Conservation (phyloP, 2,329 filamentous ascomycete species). For the Chaetomiaceae sp. region DNA sequence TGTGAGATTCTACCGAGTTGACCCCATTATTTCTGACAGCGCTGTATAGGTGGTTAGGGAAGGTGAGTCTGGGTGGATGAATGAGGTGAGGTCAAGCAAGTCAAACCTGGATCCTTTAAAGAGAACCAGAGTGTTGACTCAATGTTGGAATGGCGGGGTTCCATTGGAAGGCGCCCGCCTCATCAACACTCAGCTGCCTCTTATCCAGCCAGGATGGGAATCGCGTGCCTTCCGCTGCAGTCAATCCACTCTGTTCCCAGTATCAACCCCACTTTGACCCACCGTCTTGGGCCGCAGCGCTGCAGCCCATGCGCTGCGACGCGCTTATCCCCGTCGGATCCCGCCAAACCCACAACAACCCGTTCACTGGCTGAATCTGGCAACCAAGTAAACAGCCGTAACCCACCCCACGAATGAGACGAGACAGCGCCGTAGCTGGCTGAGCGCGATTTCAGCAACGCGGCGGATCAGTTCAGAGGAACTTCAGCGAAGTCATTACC, state of each 20-base stretch:
- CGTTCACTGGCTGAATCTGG: slow-evolving; percentile 13
- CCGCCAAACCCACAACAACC: slow-evolving; percentile 11
- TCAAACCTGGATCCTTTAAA: neutral
- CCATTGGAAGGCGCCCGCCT: neutral
- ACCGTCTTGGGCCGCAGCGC: neutral
- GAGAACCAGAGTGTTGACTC: slow-evolving; percentile 4
- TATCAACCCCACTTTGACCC: too few species aligned
- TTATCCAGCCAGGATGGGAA: neutral
- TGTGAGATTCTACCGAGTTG: slow-evolving; percentile 43
- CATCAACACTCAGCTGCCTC: neutral
- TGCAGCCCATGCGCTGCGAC: neutral
- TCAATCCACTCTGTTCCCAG: too few species aligned
- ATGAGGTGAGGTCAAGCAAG: neutral
- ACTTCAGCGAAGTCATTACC: neutral
- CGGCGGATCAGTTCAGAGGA: neutral
- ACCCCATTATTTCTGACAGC: slow-evolving; percentile 35
- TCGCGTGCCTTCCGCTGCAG: too few species aligned
- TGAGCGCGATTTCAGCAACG: neutral
- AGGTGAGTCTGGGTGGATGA: neutral
- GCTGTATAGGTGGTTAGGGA: neutral
- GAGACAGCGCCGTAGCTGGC: neutral
- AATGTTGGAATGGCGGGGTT: slow-evolving; percentile 2
- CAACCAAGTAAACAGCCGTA: slow-evolving; percentile 19
- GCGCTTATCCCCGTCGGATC: neutral
- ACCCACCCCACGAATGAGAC: neutral